phyloP scores from a whole-genome alignment of 192 early-diverging fungal genomes.

The Coemansia sp. region DNA sequence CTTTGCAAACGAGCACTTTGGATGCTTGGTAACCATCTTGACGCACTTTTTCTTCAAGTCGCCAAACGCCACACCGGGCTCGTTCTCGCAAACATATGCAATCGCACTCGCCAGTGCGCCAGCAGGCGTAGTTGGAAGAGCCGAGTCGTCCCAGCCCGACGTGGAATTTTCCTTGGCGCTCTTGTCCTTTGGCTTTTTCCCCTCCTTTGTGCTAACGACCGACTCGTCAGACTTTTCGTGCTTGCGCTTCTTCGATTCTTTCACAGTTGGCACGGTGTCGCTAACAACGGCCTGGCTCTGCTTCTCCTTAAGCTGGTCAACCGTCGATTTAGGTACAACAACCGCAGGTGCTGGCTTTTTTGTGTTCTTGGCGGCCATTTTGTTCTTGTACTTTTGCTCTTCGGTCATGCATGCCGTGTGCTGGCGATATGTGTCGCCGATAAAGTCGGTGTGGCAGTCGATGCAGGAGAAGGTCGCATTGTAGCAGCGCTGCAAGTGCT shows the following conservation, averaged over 20 bases:
- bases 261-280: conserved; percentile 4
- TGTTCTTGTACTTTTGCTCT: conserved; percentile 79
- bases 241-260: conserved; percentile 19
- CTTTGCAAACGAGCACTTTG: conserved; percentile 18
- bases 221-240: background rate
- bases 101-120: conserved; percentile 31
- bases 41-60: conserved; percentile 36
- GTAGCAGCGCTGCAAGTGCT: conserved; percentile 78
- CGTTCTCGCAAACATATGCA: conserved; percentile 2
- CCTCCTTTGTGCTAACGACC: conserved; percentile 2
- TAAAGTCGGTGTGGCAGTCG: conserved; percentile 86
- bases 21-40: conserved; percentile 28
- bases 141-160: conserved; percentile 22
- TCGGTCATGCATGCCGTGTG: conserved; percentile 93
- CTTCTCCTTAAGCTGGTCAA: conserved; percentile 38
- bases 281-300: background rate
- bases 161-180: conserved; percentile 17
- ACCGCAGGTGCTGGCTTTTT: background rate
- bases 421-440: conserved; percentile 67
- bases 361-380: background rate
- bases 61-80: conserved; percentile 9
- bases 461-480: conserved; percentile 86
- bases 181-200: conserved; percentile 17
- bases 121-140: conserved; percentile 11
- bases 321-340: conserved; percentile 19